Conservation (phyloP, 208 protist genomes). For the Crithidia expoeki region DNA sequence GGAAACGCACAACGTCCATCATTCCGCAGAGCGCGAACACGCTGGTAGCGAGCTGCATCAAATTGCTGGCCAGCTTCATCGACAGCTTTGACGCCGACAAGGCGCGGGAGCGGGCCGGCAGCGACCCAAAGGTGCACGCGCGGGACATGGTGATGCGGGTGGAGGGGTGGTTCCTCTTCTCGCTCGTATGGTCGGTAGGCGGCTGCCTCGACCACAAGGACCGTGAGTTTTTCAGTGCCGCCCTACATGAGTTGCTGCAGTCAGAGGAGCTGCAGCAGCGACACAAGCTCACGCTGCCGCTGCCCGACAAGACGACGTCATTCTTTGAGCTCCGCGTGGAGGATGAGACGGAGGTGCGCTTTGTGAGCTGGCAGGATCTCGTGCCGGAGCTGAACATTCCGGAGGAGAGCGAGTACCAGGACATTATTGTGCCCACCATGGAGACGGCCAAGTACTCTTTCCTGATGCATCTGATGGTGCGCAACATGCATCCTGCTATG, state of each 20-base stretch:
- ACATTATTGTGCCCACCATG: slow-evolving; percentile 95
- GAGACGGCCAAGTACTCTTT: slow-evolving; percentile 94
- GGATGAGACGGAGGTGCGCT: slow-evolving; percentile 72
- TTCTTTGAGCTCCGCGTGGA: slow-evolving; percentile 89
- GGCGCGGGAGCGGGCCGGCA: slow-evolving; percentile 20
- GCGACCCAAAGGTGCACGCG: slow-evolving; percentile 42
- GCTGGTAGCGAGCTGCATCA: slow-evolving; percentile 81
- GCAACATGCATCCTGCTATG: slow-evolving; percentile 78
- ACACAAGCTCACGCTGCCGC: slow-evolving; percentile 62
- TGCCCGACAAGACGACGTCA: slow-evolving; percentile 75
- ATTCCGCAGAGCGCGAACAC: slow-evolving; percentile 81
- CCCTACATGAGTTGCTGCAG: slow-evolving; percentile 72
- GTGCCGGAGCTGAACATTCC: slow-evolving; percentile 85
- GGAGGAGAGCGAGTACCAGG: slow-evolving; percentile 89
- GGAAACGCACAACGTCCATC: slow-evolving; percentile 73
- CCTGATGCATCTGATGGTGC: slow-evolving; percentile 87
- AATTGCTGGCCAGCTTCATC: slow-evolving; percentile 78
- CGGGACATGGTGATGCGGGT: slow-evolving; percentile 76
- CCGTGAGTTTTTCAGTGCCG: slow-evolving; percentile 77
- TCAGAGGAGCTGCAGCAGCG: slow-evolving; percentile 11
- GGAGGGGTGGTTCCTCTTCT: slow-evolving; percentile 94
- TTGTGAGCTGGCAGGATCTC: slow-evolving; percentile 82
- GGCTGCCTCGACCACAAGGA: slow-evolving; percentile 87
- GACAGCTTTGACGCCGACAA: slow-evolving; percentile 44
- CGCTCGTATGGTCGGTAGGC: slow-evolving; percentile 93